Evolutionary conservation across 2,329 filamentous ascomycete genomes (phyloP), one percentile per base, ranked within the genome.

Genomic region (Colletotrichum musae): DNA sequence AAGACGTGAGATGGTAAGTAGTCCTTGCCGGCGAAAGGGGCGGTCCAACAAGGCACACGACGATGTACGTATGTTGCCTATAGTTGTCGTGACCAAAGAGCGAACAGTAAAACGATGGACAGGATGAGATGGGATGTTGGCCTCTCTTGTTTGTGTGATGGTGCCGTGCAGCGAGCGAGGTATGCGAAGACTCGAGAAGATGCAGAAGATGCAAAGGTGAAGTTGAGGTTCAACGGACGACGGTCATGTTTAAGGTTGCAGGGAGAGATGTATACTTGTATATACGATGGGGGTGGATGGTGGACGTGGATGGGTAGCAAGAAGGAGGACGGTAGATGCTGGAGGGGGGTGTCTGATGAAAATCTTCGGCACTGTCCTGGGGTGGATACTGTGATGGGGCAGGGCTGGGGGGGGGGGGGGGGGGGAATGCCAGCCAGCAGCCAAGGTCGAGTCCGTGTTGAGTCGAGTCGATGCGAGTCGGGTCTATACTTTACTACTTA

Each of bases 351-450:
- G 81, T 81, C 80, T 83, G 78, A 78, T 80, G 80, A 82, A 81
- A 81, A 79, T 75, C 78, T 78, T 82, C 84, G 84, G 85, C 81
- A 86, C 79, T 85, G 82, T 81, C 76, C 79, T 80, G 80, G 78
- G 81, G 80, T 81, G 80, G 81, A 79, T 79, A 79, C 79, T 76
- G 58, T 72, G 75, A 77, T 67, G 68, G 68, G 58, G 72, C 58
- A 72, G 71, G 64, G 62, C 63, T 74, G 73, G 75, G 77, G 76
- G 66, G 66, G 66, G 75, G 74, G 18, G 18, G 18, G 18, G 18
- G 73, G 75, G 77, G 76, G 66, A 66, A 24, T 24, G 21, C 21
- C 21, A 24, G 21, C 21, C 21, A 24, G 21, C 74, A 75, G 77
- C 75, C 78, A 72, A 71, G 70, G 68, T 64, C 59, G 32, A 73